These are phyloP conservation scores for Scheffersomyces parashehatae DNA, from an alignment of 1,139 yeast species.

Conservation along the genomic window DNA sequence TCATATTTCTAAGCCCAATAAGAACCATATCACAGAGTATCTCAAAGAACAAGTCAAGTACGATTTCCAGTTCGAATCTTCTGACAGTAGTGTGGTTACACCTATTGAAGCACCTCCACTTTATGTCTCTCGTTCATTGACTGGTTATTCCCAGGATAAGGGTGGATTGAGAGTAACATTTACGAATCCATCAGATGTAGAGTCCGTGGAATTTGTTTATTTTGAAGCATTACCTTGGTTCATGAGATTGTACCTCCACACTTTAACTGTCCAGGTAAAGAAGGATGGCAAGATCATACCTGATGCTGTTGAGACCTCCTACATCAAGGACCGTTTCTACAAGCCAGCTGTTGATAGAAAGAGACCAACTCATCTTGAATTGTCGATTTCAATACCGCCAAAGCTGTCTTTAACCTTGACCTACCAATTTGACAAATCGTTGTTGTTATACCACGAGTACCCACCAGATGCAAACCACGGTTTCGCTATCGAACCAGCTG, in stretches of 20 bases:
- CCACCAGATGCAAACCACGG: constrained; percentile 99
- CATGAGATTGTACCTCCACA: constrained; percentile 78
- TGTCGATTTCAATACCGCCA: constrained; percentile 65
- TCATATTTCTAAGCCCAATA: constrained; percentile 9
- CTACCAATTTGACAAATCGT: constrained; percentile 83
- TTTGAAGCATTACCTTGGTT: constrained; percentile 94
- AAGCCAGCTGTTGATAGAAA: constrained; percentile 77
- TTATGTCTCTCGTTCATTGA: constrained; percentile 76
- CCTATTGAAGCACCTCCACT: constrained; percentile 59
- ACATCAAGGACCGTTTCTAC: constrained; percentile 58
- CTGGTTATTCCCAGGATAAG: constrained; percentile 88
- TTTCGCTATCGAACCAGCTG: constrained; percentile 89
- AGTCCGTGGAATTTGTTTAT: constrained; percentile 55
- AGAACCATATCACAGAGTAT: constrained; percentile 17
- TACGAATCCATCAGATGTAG: constrained; percentile 56
- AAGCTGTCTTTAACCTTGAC: constrained; percentile 60
- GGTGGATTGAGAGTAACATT: constrained; percentile 87
- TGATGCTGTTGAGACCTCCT: constrained; percentile 25
- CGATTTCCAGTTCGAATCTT: constrained; percentile 41
- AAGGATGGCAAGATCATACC: constrained; percentile 19
- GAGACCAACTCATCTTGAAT: constrained; percentile 83
- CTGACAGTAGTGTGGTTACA: constrained; percentile 33
- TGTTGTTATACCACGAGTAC: constrained; percentile 83
- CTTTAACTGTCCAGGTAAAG: constrained; percentile 39
- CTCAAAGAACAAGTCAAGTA: constrained; percentile 32